A percentile compares a stretch with the other conserved stretches of the same genome.
Conservation (phyloP, 176 grass and related monocot genomes). For the Saccharum officinarum region DNA sequence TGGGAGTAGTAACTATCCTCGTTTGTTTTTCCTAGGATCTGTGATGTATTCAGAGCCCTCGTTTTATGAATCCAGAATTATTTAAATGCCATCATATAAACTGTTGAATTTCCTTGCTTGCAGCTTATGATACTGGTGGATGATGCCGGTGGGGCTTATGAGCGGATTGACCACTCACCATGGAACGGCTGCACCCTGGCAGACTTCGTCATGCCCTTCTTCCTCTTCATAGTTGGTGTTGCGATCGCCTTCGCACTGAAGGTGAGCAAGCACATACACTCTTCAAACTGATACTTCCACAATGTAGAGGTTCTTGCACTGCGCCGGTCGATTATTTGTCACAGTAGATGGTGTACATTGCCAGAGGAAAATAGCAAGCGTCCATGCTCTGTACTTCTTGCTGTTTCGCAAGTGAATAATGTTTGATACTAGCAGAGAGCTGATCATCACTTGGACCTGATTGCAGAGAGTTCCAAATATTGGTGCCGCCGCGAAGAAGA, state of each 20-base stretch:
- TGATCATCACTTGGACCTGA: background rate
- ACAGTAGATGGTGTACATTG: background rate
- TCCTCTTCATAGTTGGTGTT: slow-evolving; percentile 93
- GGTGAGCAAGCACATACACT: slow-evolving; percentile 24
- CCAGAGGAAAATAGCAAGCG: background rate
- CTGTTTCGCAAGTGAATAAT: background rate
- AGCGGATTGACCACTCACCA: slow-evolving; percentile 70
- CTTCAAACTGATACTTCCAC: background rate
- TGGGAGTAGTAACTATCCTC: too few relatives aligned
- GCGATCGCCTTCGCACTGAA: slow-evolving; percentile 89
- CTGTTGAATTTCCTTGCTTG: slow-evolving; percentile 7
- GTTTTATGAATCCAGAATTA: background rate
- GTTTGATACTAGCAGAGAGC: background rate
- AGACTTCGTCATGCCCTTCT: slow-evolving; percentile 96
- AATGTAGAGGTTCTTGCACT: background rate
- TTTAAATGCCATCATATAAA: background rate
- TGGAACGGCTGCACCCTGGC: slow-evolving; percentile 94
- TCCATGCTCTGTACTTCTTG: background rate
- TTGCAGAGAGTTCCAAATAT: slow-evolving; percentile 65
- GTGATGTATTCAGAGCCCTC: background rate
- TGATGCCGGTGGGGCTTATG: slow-evolving; percentile 71
- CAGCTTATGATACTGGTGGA: slow-evolving; percentile 96
- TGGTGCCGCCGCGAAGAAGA: slow-evolving; percentile 38
- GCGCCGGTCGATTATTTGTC: background rate
- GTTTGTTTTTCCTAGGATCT: background rate